phyloP scores from a whole-genome alignment of 331 rosid species.

The Prunus yedoensis region DNA sequence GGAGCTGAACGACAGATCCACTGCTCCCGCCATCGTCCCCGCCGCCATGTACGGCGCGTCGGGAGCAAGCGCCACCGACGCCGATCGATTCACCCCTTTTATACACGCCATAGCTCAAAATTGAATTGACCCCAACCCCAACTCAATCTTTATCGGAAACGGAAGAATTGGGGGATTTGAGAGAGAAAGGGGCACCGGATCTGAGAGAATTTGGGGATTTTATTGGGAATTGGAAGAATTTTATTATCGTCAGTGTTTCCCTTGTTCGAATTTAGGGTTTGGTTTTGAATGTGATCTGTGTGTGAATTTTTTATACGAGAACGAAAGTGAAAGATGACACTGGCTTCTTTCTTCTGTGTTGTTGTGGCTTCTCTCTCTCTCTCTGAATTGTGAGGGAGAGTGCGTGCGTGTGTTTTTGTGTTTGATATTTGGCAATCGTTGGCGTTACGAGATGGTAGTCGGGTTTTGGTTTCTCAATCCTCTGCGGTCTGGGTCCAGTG shows the following conservation, averaged over 20 bases:
- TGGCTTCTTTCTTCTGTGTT: neutral
- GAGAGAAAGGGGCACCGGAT: neutral
- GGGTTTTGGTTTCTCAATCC: neutral
- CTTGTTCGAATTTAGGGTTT: slow-evolving; percentile 12
- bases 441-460: neutral
- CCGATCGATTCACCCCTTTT: slow-evolving; percentile 89
- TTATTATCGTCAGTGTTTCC: neutral
- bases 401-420: neutral
- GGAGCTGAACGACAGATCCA: slow-evolving; percentile 96
- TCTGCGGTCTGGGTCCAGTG: neutral
- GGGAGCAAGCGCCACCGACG: slow-evolving; percentile 91
- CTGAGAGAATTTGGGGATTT: too few species aligned
- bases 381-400: neutral
- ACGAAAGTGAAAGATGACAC: slow-evolving; percentile 6
- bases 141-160: slow-evolving; percentile 20
- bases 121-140: neutral
- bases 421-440: neutral
- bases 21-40: slow-evolving; percentile 4
- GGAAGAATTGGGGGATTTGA: slow-evolving; percentile 13
- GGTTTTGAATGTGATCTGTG: slow-evolving; percentile 59
- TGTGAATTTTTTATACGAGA: slow-evolving; percentile 8
- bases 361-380: neutral
- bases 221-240: too few species aligned
- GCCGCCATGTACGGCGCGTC: slow-evolving; percentile 93
- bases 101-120: slow-evolving; percentile 64